phyloP scores from a whole-genome alignment of 306 rosid genomes.

The Rubus parviflorus region DNA sequence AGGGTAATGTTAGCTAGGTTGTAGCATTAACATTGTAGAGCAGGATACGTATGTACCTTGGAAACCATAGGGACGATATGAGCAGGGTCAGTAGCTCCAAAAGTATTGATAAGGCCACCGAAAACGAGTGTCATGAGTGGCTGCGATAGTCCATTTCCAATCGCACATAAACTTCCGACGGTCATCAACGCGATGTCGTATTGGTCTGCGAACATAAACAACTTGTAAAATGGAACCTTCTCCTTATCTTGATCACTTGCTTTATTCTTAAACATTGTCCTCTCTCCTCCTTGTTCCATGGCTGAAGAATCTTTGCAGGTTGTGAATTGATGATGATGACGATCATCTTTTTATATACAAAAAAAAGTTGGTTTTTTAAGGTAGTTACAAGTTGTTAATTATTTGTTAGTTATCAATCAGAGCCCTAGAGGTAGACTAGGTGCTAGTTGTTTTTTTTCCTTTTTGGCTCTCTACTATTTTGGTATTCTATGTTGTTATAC shows the following conservation, averaged over 20 bases:
- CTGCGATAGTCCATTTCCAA: too few species aligned
- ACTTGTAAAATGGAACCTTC: conserved; percentile 54
- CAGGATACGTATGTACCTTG: too few species aligned
- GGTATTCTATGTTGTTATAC: background rate
- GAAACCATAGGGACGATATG: too few species aligned
- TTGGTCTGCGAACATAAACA: conserved; percentile 54
- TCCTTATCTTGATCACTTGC: conserved; percentile 14
- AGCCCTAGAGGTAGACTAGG: background rate
- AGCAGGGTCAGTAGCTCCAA: too few species aligned
- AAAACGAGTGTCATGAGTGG: too few species aligned
- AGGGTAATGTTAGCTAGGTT: too few species aligned
- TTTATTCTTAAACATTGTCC: background rate
- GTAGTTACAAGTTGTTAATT: background rate
- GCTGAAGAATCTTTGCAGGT: background rate
- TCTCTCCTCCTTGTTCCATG: background rate
- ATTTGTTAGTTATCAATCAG: background rate
- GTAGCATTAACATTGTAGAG: too few species aligned
- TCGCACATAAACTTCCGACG: too few species aligned
- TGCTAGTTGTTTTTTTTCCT: background rate
- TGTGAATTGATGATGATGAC: background rate
- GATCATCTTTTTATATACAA: background rate
- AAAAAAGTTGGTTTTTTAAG: background rate
- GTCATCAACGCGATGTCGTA: too few species aligned
- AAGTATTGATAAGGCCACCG: too few species aligned
- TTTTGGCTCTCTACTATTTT: background rate